Percentiles rank a stretch among this genome's conserved stretches.
Evolutionary conservation across 768 basidiomycete species (phyloP).

Genomic region (Suillus plorans): DNA sequence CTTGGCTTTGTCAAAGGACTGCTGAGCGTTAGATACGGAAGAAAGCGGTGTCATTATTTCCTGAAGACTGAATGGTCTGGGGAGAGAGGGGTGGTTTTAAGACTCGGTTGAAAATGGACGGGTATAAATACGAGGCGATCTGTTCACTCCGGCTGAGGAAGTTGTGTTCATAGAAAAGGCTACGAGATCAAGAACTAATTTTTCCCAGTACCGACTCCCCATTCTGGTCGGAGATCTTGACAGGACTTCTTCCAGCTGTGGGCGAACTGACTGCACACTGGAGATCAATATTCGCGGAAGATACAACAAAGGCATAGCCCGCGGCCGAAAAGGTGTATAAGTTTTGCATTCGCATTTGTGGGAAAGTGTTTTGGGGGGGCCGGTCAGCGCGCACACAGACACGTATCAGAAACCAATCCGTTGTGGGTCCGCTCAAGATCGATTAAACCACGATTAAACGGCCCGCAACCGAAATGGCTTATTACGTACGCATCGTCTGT

Average conservation of each 20-base stretch:
- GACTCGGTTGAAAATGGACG: slow-evolving; percentile 22
- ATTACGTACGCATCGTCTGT: slow-evolving; percentile 33
- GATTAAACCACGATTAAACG: slow-evolving; percentile 36
- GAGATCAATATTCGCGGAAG: slow-evolving; percentile 38
- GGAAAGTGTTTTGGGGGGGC: slow-evolving; percentile 28
- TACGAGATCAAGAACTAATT: slow-evolving; percentile 38
- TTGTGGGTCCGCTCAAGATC: slow-evolving; percentile 39
- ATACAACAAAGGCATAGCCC: slow-evolving; percentile 32
- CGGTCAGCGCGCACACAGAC: slow-evolving; percentile 25
- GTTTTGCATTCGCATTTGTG: slow-evolving; percentile 24
- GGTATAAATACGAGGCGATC: slow-evolving; percentile 29
- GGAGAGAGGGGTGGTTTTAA: slow-evolving; percentile 22
- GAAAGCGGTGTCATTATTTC: slow-evolving; percentile 25
- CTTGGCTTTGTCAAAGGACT: slow-evolving; percentile 36
- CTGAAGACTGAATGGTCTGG: slow-evolving; percentile 18
- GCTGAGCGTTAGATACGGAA: slow-evolving; percentile 20
- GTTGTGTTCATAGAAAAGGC: slow-evolving; percentile 40
- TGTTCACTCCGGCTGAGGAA: slow-evolving; percentile 27
- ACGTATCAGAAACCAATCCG: slow-evolving; percentile 25
- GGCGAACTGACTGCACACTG: slow-evolving; percentile 21
- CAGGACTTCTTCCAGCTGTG: slow-evolving; percentile 28
- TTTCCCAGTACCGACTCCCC: slow-evolving; percentile 35
- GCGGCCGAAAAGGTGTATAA: slow-evolving; percentile 31
- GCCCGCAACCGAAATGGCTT: slow-evolving; percentile 33
- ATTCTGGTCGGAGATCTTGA: slow-evolving; percentile 39